These are phyloP conservation scores for Colletotrichum orbiculare DNA, from an alignment of 2,329 filamentous ascomycete genomes.

Conservation along the genomic window DNA sequence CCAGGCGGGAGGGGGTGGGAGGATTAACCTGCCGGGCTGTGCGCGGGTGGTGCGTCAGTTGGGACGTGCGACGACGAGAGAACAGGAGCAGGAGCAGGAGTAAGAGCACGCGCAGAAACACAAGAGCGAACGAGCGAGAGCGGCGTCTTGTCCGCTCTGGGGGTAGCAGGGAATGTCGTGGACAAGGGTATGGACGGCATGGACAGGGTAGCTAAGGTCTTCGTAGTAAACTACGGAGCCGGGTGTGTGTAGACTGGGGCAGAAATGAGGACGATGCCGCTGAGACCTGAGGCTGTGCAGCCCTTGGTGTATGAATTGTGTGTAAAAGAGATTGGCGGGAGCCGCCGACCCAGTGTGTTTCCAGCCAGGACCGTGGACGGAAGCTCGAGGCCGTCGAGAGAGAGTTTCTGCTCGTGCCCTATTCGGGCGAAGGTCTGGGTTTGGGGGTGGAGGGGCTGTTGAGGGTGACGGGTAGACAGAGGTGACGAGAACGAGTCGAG, in stretches of 20 bases:
- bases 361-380: conserved; percentile 25
- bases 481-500: too few species aligned
- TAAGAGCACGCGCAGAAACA: too few species aligned
- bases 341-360: conserved; percentile 25
- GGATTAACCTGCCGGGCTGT: conserved; percentile 29
- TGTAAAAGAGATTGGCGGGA: conserved; percentile 35
- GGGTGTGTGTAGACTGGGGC: conserved; percentile 17
- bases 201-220: too few species aligned
- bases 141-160: conserved; percentile 34
- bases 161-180: neutral
- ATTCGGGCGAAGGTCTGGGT: conserved; percentile 3
- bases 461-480: conserved; percentile 5
- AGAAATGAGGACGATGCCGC: conserved; percentile 35
- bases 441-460: conserved; percentile 3
- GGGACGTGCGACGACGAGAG: conserved; percentile 30
- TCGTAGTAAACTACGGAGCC: too few species aligned
- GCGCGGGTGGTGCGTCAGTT: conserved; percentile 34
- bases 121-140: conserved; percentile 14
- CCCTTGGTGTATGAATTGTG: conserved; percentile 33
- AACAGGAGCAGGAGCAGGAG: too few species aligned
- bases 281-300: conserved; percentile 36
- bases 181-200: too few species aligned
- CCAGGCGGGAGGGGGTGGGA: conserved; percentile 10
- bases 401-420: conserved; percentile 11
- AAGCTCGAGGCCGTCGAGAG: conserved; percentile 20